Evolutionary conservation across 169 alveolate genomes (phyloP), one percentile per base, ranked within the genome.

Genomic region (Cryptosporidium meleagridis): DNA sequence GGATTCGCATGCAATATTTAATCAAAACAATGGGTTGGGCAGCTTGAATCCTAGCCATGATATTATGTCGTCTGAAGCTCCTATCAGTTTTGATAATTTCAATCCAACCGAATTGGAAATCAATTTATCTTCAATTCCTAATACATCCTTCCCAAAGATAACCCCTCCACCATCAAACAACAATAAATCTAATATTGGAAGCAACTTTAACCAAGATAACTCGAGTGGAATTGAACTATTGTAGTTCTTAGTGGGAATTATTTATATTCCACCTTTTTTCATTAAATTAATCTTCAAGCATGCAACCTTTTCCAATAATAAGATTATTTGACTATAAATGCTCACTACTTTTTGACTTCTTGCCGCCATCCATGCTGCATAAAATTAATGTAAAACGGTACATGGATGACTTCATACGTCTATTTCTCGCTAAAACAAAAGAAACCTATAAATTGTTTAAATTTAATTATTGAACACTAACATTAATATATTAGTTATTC

Each of bases 171-270:
- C 73, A 18, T 12, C 48, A 29, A 45, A 23, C 39, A 80, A 62
- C 62, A n/a, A 26, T 12, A 41, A 16, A 31, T 37, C 86, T 14
- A 51, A 23, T 21, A 21, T n/a, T 16, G 39, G 31, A 10, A 35
- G 21, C 70, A 62, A 33, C 35, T 14, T 21, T 23, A 29, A 12
- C 16, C 67, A 70, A 16, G 84, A 70, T 0, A 33, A 62, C 31
- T 80, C 75, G 2, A 80, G 62, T 65, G 89, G 89, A 16, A 80
- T 80, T 62, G 89, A 80, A 14, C 52, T 80, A 0, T 26, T 80
- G 26, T 80, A 44, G 62, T 33, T 26, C 4, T 9, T 12, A 41
- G 16, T 41, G 48, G 48, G 12, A 0, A n/a, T 26, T 26, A 0
- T 10, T 55, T 12, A 55, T 55, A 26, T 10, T 9, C 14, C 4